phyloP scores from a whole-genome alignment of 257 asterid species.

The Anisodus acutangulus region DNA sequence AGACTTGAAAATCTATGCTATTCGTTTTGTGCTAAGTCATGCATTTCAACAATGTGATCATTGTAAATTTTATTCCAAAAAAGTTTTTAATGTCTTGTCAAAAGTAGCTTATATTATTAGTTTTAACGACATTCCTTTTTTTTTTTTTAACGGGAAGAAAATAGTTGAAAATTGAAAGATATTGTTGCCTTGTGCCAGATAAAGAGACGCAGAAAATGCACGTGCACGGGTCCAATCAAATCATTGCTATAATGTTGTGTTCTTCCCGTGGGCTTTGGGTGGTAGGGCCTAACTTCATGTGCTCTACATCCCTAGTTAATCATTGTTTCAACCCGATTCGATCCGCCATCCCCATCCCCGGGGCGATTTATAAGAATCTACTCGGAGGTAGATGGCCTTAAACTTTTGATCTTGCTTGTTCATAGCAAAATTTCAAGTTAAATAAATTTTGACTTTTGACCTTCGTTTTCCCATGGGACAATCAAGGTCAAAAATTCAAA shows the following conservation, averaged over 20 bases:
- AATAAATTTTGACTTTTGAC: too few species aligned
- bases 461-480: too few species aligned
- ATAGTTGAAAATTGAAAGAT: not conserved
- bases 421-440: too few species aligned
- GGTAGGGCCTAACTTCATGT: constrained; percentile 1
- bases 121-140: too few species aligned
- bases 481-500: too few species aligned
- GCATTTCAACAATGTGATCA: not conserved
- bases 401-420: too few species aligned
- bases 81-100: not conserved
- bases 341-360: too few species aligned
- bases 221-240: not conserved
- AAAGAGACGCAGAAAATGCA: not conserved
- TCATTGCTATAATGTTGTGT: constrained; percentile 1
- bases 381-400: too few species aligned
- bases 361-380: too few species aligned
- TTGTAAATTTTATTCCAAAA: not conserved
- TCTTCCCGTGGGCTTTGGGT: not conserved
- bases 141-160: not conserved
- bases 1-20: not conserved
- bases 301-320: constrained; percentile 18
- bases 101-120: not conserved
- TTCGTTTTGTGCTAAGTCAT: not conserved
- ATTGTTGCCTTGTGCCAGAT: not conserved
- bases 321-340: not conserved